phyloP scores from a whole-genome alignment of 495 filamentous ascomycete species.

The Thermochaetoides thermophila region DNA sequence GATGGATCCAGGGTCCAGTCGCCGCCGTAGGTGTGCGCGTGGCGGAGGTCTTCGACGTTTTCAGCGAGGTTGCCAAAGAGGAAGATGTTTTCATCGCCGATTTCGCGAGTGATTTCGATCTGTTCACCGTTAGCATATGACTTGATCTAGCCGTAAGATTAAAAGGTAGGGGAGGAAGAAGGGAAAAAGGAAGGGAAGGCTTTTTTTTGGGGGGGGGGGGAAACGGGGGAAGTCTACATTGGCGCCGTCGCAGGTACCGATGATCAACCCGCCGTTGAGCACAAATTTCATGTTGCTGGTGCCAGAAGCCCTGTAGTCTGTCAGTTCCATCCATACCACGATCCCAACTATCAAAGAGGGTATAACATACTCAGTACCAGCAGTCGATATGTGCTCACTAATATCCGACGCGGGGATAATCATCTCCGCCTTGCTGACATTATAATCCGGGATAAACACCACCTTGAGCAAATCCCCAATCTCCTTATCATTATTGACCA shows the following conservation, averaged over 20 bases:
- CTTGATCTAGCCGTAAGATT: no score
- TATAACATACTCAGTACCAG: constrained; percentile 61
- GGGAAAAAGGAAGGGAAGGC: no score
- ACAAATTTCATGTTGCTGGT: constrained; percentile 97
- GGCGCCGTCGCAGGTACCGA: constrained; percentile 93
- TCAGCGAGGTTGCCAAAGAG: constrained; percentile 94
- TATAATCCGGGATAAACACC: constrained; percentile 95
- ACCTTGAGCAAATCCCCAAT: constrained; percentile 93
- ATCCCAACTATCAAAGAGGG: no score
- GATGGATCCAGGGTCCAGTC: constrained; percentile 64
- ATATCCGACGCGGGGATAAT: constrained; percentile 90
- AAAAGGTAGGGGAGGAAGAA: no score
- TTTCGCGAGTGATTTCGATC: constrained; percentile 97
- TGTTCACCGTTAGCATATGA: no score
- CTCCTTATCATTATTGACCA: constrained; percentile 83
- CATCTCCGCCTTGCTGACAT: constrained; percentile 97
- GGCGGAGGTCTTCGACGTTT: constrained; percentile 91
- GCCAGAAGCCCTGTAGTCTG: constrained; percentile 31
- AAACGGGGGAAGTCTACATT: constrained; percentile 56
- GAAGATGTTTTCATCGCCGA: constrained; percentile 93
- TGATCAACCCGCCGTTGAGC: constrained; percentile 89
- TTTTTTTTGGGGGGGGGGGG: no score
- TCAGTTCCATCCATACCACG: no score
- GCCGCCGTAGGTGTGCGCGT: constrained; percentile 69
- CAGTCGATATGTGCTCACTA: constrained; percentile 97